These are phyloP conservation scores for Diaporthe nobilis DNA, from an alignment of 2,329 filamentous ascomycete species.

Conservation along the genomic window DNA sequence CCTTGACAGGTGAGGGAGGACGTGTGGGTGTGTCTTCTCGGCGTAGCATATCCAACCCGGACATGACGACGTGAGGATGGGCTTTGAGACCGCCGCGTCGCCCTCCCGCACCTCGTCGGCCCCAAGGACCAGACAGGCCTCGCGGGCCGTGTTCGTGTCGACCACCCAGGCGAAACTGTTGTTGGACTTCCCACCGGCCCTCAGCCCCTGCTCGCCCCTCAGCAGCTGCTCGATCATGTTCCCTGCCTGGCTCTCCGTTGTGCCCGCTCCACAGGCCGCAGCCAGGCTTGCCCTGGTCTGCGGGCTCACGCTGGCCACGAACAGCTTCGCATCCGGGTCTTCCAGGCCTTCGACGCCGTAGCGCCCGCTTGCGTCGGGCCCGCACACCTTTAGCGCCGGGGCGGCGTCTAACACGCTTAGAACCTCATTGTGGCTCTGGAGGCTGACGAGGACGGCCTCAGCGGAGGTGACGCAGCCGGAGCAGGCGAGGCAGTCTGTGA, in stretches of 20 bases:
- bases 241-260: conserved; percentile 81
- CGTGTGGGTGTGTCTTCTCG: conserved; percentile 96
- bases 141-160: conserved; percentile 87
- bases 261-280: conserved; percentile 80
- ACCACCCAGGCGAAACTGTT: conserved; percentile 91
- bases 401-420: conserved; percentile 82
- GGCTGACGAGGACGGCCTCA: conserved; percentile 94
- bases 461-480: conserved; percentile 98
- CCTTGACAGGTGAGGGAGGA: conserved; percentile 89
- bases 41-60: conserved; percentile 99
- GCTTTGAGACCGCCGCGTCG: conserved; percentile 55
- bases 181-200: conserved; percentile 76
- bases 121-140: conserved; percentile 85
- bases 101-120: conserved; percentile 76
- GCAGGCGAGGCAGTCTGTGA: conserved; percentile 97
- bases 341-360: conserved; percentile 66
- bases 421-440: conserved; percentile 95
- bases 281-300: conserved; percentile 92
- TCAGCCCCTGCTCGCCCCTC: conserved; percentile 77
- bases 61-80: conserved; percentile 89
- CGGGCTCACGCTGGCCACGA: conserved; percentile 93
- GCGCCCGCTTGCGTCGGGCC: conserved; percentile 50
- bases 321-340: conserved; percentile 77
- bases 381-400: conserved; percentile 61
- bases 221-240: conserved; percentile 88